These are phyloP conservation scores for Clavulina sp. DNA, from an alignment of 768 basidiomycete genomes.

Conservation along the genomic window DNA sequence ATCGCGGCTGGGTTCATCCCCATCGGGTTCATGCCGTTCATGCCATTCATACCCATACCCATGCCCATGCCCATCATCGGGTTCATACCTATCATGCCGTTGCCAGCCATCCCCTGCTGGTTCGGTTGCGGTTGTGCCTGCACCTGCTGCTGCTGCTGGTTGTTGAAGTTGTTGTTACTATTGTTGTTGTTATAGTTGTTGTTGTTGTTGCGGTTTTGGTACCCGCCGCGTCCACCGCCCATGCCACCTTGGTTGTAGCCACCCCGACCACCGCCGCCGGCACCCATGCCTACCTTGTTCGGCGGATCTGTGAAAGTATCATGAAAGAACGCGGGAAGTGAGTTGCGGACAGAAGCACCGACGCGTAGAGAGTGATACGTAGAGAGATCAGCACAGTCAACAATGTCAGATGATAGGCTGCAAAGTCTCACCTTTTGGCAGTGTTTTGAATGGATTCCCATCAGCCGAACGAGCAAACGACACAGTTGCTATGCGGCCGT, in stretches of 20 bases:
- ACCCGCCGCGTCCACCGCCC: neutral
- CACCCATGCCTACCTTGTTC: neutral
- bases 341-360: neutral
- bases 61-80: neutral
- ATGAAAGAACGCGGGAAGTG: neutral
- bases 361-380: neutral
- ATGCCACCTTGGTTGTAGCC: too few relatives aligned
- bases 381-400: neutral
- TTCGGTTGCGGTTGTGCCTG: neutral
- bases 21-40: neutral
- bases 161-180: neutral
- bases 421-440: conserved; percentile 64
- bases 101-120: neutral
- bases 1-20: neutral
- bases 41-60: neutral
- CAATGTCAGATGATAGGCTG: neutral
- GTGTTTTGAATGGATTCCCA: conserved; percentile 84
- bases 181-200: neutral
- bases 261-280: neutral
- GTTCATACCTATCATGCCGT: too few relatives aligned
- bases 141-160: neutral
- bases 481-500: conserved; percentile 64
- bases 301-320: neutral
- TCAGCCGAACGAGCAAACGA: conserved; percentile 53
- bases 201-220: neutral